Base-by-base conservation (phyloP, 257 asterid species). In the Nicotiana sylvestris region DNA sequence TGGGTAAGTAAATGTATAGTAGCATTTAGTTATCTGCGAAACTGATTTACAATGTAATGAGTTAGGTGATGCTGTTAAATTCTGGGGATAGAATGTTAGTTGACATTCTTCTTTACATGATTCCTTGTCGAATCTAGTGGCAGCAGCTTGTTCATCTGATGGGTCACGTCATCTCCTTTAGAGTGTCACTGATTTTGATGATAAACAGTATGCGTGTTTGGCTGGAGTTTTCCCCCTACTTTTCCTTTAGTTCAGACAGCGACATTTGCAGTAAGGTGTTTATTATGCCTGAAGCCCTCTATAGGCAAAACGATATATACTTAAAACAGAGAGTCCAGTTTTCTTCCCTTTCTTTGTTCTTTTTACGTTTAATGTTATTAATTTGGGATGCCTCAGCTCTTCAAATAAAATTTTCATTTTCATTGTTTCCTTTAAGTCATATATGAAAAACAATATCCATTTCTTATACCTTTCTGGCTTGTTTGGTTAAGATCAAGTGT, bases 1-100 rank as follows among this genome's bases (percentile, higher is more conserved):
- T 79, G 99, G 99, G 99, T 94, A 88, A 91, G 95, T 84, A 66
- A 68, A 46, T 66, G 74, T 79, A 35, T 78, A 65, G 43, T 66
- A 15, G 64, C 80, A 27, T 76, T 15, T 76, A 76, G 80, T 51
- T 6, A 74, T 53, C 29, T 51, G 39, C 55, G 27, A 76, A 76
- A 51, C 80, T 29, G 80, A 76, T 76, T 57, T 51, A 49, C 64
- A 27, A 51, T 51, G 80, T 53, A 76, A 27, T 27, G 64, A 49
- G 80, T 76, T 51, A 27, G 64, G 64, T 72, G 51, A 72, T 25
- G 25, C 80, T 76, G 17, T 76, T 72, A 46, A 60, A 60, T 46
- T 60, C 27, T 25, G 61, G 29, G 64, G 5, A 76, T 51, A 76
- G 46, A 76, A 57, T 51, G 80, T 76, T 15, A 49, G 30, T 27